Conservation (phyloP, 345 rosid species). For the Cardiospermum halicacabum region DNA sequence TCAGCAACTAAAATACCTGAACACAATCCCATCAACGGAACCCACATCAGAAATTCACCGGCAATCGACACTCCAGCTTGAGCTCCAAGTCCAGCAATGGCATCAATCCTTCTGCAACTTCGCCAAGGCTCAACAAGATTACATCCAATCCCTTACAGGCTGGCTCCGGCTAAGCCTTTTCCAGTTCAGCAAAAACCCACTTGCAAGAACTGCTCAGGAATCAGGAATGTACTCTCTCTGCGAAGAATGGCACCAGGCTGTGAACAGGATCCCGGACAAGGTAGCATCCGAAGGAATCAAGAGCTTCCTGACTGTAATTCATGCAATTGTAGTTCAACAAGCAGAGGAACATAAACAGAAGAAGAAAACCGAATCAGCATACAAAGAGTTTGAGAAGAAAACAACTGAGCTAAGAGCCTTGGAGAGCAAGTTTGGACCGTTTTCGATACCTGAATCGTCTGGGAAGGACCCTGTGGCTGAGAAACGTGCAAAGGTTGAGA, state of each 20-base stretch:
- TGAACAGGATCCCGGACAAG: conserved; percentile 85
- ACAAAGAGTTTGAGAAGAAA: conserved; percentile 70
- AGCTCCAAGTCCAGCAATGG: conserved; percentile 94
- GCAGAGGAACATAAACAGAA: conserved; percentile 79
- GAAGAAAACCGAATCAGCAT: conserved; percentile 65
- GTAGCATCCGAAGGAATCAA: conserved; percentile 98
- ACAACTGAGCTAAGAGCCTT: conserved; percentile 54
- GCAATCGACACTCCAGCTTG: conserved; percentile 86
- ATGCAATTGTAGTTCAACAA: conserved; percentile 85
- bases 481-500: conserved; percentile 64
- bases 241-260: conserved; percentile 86
- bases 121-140: conserved; percentile 77
- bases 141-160: conserved; percentile 78
- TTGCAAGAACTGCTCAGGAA: conserved; percentile 41
- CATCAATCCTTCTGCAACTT: conserved; percentile 78
- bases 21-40: conserved; percentile 77
- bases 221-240: conserved; percentile 78
- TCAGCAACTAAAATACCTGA: conserved; percentile 89
- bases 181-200: conserved; percentile 71
- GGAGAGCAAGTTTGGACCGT: conserved; percentile 72
- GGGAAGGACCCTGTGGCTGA: conserved; percentile 55
- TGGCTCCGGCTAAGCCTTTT: conserved; percentile 94
- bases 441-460: conserved; percentile 40
- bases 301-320: conserved; percentile 72
- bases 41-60: conserved; percentile 90